Percentiles rank a stretch among this genome's conserved stretches.
These are phyloP conservation scores for Saturnispora halmiae DNA, from an alignment of 805 yeast genomes.

Conservation along the genomic window DNA sequence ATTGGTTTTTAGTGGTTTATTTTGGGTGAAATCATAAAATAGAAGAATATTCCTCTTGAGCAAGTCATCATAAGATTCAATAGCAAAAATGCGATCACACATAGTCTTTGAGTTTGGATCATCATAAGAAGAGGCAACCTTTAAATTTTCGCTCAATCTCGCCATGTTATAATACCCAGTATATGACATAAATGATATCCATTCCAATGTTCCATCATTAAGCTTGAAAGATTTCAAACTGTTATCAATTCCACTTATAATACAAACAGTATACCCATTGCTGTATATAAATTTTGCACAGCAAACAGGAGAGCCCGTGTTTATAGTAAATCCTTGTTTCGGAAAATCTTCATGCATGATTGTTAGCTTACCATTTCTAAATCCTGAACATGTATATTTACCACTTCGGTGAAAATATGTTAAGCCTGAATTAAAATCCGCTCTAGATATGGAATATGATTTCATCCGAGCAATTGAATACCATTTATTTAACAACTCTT, in stretches of 20 bases:
- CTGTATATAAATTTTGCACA: background rate
- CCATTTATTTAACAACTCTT: background rate
- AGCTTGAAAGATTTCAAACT: slow-evolving; percentile 6
- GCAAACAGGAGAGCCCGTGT: slow-evolving; percentile 9
- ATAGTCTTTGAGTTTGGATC: too few relatives aligned
- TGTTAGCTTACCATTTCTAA: slow-evolving; percentile 11
- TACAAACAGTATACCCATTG: slow-evolving; percentile 1
- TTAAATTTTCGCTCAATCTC: slow-evolving; percentile 5
- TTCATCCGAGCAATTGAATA: background rate
- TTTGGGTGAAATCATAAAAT: slow-evolving; percentile 2
- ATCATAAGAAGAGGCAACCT: too few relatives aligned
- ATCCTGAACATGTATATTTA: slow-evolving; percentile 3
- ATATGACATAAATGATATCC: slow-evolving; percentile 6
- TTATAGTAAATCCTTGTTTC: background rate
- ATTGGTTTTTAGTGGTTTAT: background rate
- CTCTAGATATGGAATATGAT: too few relatives aligned
- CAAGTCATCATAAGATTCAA: slow-evolving; percentile 9
- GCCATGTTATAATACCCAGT: slow-evolving; percentile 7
- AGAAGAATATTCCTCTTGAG: background rate
- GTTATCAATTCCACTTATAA: slow-evolving; percentile 9
- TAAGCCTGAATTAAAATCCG: slow-evolving; percentile 9
- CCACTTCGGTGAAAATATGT: slow-evolving; percentile 1
- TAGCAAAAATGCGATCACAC: slow-evolving; percentile 10
- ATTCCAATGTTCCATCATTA: slow-evolving; percentile 1
- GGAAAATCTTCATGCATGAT: background rate